Conservation (phyloP, 495 filamentous ascomycete genomes). For the Chaetomium tenue region DNA sequence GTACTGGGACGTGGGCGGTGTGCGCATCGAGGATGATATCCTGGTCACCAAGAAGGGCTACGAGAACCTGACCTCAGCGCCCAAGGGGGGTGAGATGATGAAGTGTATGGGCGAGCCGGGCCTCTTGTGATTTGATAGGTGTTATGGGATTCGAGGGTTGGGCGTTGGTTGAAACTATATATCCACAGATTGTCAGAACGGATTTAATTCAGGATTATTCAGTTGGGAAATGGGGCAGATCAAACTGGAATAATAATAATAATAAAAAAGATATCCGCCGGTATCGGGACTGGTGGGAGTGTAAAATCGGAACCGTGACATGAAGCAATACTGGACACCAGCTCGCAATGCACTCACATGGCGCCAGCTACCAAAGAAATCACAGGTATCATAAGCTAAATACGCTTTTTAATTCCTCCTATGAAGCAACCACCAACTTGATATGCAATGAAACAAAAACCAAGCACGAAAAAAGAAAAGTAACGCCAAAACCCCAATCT, state of each 20-base stretch:
- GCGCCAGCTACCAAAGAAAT: not conserved
- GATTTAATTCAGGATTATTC: no score
- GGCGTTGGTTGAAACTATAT: no score
- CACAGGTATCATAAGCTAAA: not conserved
- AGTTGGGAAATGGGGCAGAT: no score
- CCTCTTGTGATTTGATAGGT: not conserved
- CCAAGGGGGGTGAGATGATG: conserved; percentile 64
- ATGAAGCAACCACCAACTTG: conserved; percentile 1
- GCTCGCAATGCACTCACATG: no score
- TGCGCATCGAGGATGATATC: conserved; percentile 90
- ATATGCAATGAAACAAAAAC: not conserved
- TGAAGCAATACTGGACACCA: no score
- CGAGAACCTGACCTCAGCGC: conserved; percentile 81
- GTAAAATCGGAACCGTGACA: no score
- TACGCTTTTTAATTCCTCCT: conserved; percentile 5
- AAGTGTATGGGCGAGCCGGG: conserved; percentile 28
- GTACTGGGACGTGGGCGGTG: conserved; percentile 79
- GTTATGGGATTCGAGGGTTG: not conserved
- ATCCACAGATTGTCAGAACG: no score
- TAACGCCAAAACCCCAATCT: conserved; percentile 1
- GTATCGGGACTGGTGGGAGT: no score
- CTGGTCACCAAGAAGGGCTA: conserved; percentile 73
- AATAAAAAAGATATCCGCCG: no score
- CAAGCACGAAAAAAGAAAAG: not conserved
- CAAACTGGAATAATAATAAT: no score